Evolutionary conservation across 2,329 filamentous ascomycete species (phyloP).

Genomic region (Fusarium guadeloupense): DNA sequence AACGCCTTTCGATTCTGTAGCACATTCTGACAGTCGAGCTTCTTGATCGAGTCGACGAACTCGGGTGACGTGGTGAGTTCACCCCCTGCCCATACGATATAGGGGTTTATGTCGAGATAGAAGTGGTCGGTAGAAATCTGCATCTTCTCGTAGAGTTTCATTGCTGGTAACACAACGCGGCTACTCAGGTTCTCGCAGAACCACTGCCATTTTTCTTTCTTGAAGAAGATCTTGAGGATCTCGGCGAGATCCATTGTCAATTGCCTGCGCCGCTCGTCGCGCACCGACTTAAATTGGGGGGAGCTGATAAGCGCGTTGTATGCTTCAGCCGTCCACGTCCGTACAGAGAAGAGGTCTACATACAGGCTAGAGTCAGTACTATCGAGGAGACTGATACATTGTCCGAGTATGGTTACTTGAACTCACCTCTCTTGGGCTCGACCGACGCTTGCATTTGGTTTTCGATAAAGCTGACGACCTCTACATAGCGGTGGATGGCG

Average conservation of each 20-base stretch:
- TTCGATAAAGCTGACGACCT: slow-evolving; percentile 48
- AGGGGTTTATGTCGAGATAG: slow-evolving; percentile 48
- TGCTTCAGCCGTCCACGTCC: slow-evolving; percentile 52
- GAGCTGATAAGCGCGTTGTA: slow-evolving; percentile 49
- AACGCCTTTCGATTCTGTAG: slow-evolving; percentile 51
- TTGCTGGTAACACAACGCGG: slow-evolving; percentile 48
- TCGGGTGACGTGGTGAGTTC: slow-evolving; percentile 43
- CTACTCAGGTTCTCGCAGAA: slow-evolving; percentile 40
- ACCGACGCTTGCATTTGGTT: slow-evolving; percentile 47
- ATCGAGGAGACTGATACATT: no score
- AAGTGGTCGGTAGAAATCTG: slow-evolving; percentile 52
- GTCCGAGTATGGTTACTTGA: not conserved
- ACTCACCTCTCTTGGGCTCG: slow-evolving; percentile 51
- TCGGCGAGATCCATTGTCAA: slow-evolving; percentile 44
- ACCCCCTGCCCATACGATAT: slow-evolving; percentile 39
- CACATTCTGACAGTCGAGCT: slow-evolving; percentile 50
- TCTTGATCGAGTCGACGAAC: slow-evolving; percentile 45
- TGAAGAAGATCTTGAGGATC: slow-evolving; percentile 44
- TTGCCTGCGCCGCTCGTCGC: slow-evolving; percentile 37
- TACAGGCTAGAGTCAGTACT: not conserved
- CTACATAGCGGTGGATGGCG: slow-evolving; percentile 32
- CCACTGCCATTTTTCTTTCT: slow-evolving; percentile 36
- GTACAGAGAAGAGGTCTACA: slow-evolving; percentile 49
- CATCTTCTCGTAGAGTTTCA: slow-evolving; percentile 52
- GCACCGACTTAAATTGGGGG: slow-evolving; percentile 42